Evolutionary conservation across 495 filamentous ascomycete genomes (phyloP).

Genomic region (Staphylotrichum longicolle): DNA sequence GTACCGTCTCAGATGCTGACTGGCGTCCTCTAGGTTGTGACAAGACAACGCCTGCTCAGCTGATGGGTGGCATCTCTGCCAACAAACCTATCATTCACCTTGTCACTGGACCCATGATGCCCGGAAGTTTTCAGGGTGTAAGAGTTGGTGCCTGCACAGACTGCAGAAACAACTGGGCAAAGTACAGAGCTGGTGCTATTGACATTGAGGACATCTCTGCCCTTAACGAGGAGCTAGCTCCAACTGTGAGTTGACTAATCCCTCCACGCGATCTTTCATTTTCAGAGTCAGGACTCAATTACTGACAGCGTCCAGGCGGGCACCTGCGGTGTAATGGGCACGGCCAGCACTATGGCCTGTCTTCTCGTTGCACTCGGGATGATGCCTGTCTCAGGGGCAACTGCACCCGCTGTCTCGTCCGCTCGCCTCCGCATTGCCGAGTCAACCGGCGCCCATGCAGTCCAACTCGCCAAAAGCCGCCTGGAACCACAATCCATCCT

Average conservation of each 20-base stretch:
- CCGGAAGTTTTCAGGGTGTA: slow-evolving; percentile 56
- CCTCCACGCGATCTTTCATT: not conserved
- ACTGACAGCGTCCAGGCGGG: slow-evolving; percentile 45
- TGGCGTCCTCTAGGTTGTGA: slow-evolving; percentile 52
- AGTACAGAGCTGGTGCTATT: slow-evolving; percentile 56
- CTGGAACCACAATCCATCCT: slow-evolving; percentile 54
- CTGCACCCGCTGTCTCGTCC: slow-evolving; percentile 64
- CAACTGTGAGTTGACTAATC: slow-evolving; percentile 48
- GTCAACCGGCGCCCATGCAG: slow-evolving; percentile 58
- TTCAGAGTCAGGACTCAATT: not conserved
- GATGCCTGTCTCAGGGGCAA: slow-evolving; percentile 59
- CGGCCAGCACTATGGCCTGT: slow-evolving; percentile 69
- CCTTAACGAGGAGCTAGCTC: slow-evolving; percentile 66
- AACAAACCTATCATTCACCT: slow-evolving; percentile 65
- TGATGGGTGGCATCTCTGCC: slow-evolving; percentile 68
- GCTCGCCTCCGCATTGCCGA: slow-evolving; percentile 63
- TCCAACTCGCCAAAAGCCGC: slow-evolving; percentile 29
- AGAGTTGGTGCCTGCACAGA: slow-evolving; percentile 66
- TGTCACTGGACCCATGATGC: slow-evolving; percentile 67
- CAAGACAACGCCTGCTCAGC: slow-evolving; percentile 65
- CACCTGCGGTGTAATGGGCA: slow-evolving; percentile 70
- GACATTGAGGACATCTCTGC: slow-evolving; percentile 65
- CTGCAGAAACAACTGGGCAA: slow-evolving; percentile 66
- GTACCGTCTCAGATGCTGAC: too few species aligned
- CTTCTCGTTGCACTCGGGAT: slow-evolving; percentile 61